These are phyloP conservation scores for Udeniomyces megalosporus DNA, from an alignment of 768 basidiomycete genomes.

Conservation along the genomic window DNA sequence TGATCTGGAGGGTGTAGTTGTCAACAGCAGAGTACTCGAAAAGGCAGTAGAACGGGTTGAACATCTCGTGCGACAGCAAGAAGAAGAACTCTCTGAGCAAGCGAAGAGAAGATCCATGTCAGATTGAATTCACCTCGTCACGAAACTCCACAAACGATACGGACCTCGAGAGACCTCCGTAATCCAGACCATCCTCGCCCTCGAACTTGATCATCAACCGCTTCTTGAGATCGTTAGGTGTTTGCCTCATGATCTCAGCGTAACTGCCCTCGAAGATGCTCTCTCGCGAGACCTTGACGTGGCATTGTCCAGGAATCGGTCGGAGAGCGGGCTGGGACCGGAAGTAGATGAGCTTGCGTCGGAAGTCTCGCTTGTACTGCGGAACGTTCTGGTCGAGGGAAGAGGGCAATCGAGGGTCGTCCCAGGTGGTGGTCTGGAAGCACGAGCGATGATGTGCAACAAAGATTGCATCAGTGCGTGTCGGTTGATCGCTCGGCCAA, in stretches of 20 bases:
- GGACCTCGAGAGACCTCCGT: slow-evolving; percentile 89
- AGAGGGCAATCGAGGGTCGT: slow-evolving; percentile 77
- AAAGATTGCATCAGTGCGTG: background rate
- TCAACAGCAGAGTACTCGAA: slow-evolving; percentile 99
- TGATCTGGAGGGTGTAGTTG: slow-evolving; percentile 99
- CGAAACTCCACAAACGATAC: slow-evolving; percentile 19
- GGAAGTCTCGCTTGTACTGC: slow-evolving; percentile 99
- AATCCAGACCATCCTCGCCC: slow-evolving; percentile 96
- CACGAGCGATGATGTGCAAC: background rate
- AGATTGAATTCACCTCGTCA: no score
- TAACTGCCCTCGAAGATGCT: slow-evolving; percentile 99
- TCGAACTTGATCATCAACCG: slow-evolving; percentile 99
- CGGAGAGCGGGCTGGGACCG: slow-evolving; percentile 95
- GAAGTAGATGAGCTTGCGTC: slow-evolving; percentile 98
- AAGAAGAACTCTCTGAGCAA: slow-evolving; percentile 90
- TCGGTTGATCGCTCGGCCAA: no score
- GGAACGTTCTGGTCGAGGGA: slow-evolving; percentile 92
- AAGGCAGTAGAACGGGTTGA: slow-evolving; percentile 98
- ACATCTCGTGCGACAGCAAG: slow-evolving; percentile 98
- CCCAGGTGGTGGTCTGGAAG: slow-evolving; percentile 97
- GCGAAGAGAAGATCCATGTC: slow-evolving; percentile 7
- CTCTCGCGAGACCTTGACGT: slow-evolving; percentile 93
- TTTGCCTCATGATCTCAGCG: slow-evolving; percentile 98
- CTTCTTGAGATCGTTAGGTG: slow-evolving; percentile 96
- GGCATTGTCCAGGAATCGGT: slow-evolving; percentile 95